Conservation (phyloP, 805 yeast species). For the Ogataea sp. region DNA sequence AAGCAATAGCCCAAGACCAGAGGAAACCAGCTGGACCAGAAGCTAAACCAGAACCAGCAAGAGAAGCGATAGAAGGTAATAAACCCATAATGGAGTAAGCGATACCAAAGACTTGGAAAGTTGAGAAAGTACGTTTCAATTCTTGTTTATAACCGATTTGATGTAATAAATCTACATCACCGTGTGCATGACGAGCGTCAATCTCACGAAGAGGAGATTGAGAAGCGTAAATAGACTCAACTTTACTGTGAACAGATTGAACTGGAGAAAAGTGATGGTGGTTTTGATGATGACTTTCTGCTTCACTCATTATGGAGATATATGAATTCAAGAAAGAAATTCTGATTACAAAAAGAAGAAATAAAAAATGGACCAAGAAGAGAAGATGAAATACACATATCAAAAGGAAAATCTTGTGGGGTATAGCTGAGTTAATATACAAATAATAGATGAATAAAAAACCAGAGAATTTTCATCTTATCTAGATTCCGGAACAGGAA, state of each 20-base stretch:
- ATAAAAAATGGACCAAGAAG: too few species aligned
- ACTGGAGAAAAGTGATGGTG: neutral
- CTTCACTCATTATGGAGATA: neutral
- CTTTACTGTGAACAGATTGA: neutral
- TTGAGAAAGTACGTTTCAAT: constrained; percentile 50
- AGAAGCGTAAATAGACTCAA: constrained; percentile 11
- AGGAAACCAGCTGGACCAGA: constrained; percentile 48
- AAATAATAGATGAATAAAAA: too few species aligned
- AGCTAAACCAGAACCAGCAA: constrained; percentile 44
- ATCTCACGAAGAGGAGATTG: constrained; percentile 20
- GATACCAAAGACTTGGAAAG: constrained; percentile 60
- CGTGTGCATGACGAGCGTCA: constrained; percentile 18
- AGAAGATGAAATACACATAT: too few species aligned
- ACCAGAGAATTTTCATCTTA: too few species aligned
- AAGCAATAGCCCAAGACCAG: constrained; percentile 45
- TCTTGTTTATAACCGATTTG: constrained; percentile 70
- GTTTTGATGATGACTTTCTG: neutral
- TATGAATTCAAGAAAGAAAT: neutral
- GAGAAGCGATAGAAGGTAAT: constrained; percentile 53
- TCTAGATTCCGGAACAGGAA: too few species aligned
- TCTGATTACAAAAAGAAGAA: neutral
- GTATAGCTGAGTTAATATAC: neutral
- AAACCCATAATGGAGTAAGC: constrained; percentile 70
- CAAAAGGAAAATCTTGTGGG: neutral
- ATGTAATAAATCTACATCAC: constrained; percentile 30